Conservation (phyloP, 148 eudicot genomes). For the Vaccinium corymbosum region DNA sequence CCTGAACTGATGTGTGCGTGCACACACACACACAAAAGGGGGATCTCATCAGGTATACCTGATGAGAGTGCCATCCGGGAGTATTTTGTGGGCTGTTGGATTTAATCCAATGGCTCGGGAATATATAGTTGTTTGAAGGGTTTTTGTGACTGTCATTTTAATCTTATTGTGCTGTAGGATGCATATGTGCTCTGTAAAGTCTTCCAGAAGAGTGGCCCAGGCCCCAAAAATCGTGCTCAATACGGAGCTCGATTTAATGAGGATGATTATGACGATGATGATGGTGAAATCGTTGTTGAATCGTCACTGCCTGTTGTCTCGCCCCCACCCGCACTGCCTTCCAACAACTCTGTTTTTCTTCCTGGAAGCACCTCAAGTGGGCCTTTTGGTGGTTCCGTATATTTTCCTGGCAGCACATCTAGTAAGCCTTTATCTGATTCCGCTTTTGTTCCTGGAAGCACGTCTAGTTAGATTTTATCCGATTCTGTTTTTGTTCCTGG, state of each 20-base stretch:
- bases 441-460: too few relatives aligned
- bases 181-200: conserved; percentile 60
- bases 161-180: conserved; percentile 28
- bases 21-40: too few relatives aligned
- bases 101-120: too few relatives aligned
- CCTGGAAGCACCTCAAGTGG: not conserved
- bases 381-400: not conserved
- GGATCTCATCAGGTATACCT: too few relatives aligned
- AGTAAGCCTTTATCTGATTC: not conserved
- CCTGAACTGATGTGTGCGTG: too few relatives aligned
- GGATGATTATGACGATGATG: conserved; percentile 65
- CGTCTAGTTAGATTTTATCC: too few relatives aligned
- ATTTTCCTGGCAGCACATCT: not conserved
- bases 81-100: too few relatives aligned
- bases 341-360: conserved; percentile 1
- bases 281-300: conserved; percentile 24
- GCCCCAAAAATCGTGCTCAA: conserved; percentile 67
- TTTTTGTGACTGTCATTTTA: not conserved
- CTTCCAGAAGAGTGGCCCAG: conserved; percentile 63
- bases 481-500: too few relatives aligned
- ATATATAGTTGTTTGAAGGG: not conserved
- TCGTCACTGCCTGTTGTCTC: conserved; percentile 11
- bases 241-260: conserved; percentile 77
- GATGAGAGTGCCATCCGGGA: too few relatives aligned
- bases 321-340: not conserved